Percentiles rank a stretch among this genome's conserved stretches.
These are phyloP conservation scores for Plasmodium yoelii DNA, from an alignment of 169 alveolate genomes.

Conservation along the genomic window DNA sequence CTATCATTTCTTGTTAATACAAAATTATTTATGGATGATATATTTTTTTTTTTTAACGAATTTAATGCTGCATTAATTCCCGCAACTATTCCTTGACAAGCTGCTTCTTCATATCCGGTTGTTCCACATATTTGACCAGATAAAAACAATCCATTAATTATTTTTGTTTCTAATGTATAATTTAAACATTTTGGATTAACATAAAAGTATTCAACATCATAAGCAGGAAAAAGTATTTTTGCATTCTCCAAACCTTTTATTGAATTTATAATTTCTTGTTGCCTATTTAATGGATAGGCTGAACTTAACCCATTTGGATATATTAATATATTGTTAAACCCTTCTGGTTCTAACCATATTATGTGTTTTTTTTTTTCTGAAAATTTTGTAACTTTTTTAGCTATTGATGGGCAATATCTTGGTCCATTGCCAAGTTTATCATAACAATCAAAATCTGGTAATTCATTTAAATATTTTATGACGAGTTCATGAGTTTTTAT, in stretches of 20 bases:
- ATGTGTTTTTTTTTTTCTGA: conserved; percentile 87
- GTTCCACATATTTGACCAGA: conserved; percentile 96
- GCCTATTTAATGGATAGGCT: conserved; percentile 89
- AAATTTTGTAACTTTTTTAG: conserved; percentile 86
- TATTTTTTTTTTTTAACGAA: conserved; percentile 31
- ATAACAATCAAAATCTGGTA: conserved; percentile 87
- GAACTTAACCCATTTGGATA: conserved; percentile 94
- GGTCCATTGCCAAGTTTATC: conserved; percentile 93
- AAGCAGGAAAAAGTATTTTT: conserved; percentile 88
- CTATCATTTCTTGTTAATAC: conserved; percentile 87
- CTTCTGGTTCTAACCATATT: conserved; percentile 97
- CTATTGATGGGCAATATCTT: conserved; percentile 94
- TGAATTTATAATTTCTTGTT: conserved; percentile 80
- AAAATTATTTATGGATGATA: conserved; percentile 50
- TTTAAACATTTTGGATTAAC: conserved; percentile 86
- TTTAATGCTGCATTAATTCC: conserved; percentile 93
- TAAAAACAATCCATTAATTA: conserved; percentile 85
- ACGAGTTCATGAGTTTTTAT: conserved; percentile 86
- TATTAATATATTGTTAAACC: conserved; percentile 83
- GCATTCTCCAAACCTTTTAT: conserved; percentile 89
- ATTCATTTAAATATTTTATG: conserved; percentile 76
- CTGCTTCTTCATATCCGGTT: conserved; percentile 97
- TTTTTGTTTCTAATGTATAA: conserved; percentile 88
- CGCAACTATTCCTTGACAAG: conserved; percentile 93
- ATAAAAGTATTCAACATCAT: conserved; percentile 93